Evolutionary conservation across 139 green algal species (phyloP), one percentile per base, ranked within the genome.

Genomic region (Micractinium sp.): DNA sequence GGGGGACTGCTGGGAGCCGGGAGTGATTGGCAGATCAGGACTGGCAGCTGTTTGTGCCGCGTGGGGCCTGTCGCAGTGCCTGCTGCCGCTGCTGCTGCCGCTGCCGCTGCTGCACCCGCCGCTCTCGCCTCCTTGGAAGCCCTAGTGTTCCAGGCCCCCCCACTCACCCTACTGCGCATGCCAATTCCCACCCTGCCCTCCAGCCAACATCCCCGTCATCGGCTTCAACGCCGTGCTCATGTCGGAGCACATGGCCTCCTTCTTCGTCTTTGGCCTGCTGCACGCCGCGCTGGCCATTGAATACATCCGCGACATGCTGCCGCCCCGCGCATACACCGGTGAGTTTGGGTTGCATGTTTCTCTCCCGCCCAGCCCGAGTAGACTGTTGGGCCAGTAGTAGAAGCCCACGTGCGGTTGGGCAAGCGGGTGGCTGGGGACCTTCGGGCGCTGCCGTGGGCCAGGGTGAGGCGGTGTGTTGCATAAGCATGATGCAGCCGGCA

Each of bases 151-250:
- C 74, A 9, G 3, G n/a, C 18, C 9, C 74, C 74, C 20, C 22
- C 38, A 16, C 84, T 82, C 36, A 47, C 31, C n/a, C 14, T 63
- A 80, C n/a, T 22, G 36, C 47, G 14, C 38, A 33, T 29, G 15
- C 35, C 82, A 33, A 13, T 20, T 35, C 61, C 61, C 41, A 20
- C 23, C 61, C 66, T 15, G n/a, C 27, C 61, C 31, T 71, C 87
- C 96, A 92, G 95, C 95, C 35, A 93, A 91, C 88, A 96, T 99
- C 82, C 97, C 97, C 1, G 97, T 99, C 22, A 95, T 99, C 33
- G 97, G 97, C 87, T 99, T 99, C 95, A 99, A 99, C 85, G 97
- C 97, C 0, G 95, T 99, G 22, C 93, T 98, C 41, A 99, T 97
- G 94, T 96, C 91, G 0, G 97, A 99, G 93, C 97, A 99, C 95